These are phyloP conservation scores for Beauveria caledonica DNA, from an alignment of 2,329 filamentous ascomycete species.

Conservation along the genomic window DNA sequence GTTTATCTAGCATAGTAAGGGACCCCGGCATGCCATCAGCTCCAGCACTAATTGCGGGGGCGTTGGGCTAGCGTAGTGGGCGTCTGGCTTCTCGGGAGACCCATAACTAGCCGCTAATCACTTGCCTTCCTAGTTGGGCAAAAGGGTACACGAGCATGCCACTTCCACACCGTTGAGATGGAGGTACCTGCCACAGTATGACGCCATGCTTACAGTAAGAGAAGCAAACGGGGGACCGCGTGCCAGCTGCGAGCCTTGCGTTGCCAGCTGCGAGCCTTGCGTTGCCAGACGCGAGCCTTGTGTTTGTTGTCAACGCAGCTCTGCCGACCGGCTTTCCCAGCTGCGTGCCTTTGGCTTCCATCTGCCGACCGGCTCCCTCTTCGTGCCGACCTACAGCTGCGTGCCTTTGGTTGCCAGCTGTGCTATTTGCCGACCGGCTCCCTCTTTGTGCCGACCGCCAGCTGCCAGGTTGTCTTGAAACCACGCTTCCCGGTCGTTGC, in stretches of 20 bases:
- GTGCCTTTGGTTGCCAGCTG: not conserved
- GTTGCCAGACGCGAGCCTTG: too few species aligned
- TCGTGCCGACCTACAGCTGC: too few species aligned
- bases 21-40: not conserved
- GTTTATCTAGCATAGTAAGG: too few species aligned
- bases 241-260: too few species aligned
- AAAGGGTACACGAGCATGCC: not conserved
- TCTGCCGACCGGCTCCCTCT: not conserved
- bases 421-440: not conserved
- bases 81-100: not conserved
- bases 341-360: not conserved
- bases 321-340: not conserved
- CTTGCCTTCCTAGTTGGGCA: not conserved
- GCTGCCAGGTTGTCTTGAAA: not conserved
- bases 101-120: conserved; percentile 4
- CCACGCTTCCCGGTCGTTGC: not conserved
- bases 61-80: not conserved
- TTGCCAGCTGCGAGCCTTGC: too few species aligned
- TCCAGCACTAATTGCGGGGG: not conserved
- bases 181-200: conserved; percentile 1
- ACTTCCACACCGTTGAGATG: not conserved
- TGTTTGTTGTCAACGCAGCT: too few species aligned
- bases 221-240: too few species aligned
- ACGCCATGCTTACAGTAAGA: not conserved
- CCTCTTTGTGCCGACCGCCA: not conserved